Conservation (phyloP, 768 basidiomycete species). For the Rubroboletus pulcherrimus region DNA sequence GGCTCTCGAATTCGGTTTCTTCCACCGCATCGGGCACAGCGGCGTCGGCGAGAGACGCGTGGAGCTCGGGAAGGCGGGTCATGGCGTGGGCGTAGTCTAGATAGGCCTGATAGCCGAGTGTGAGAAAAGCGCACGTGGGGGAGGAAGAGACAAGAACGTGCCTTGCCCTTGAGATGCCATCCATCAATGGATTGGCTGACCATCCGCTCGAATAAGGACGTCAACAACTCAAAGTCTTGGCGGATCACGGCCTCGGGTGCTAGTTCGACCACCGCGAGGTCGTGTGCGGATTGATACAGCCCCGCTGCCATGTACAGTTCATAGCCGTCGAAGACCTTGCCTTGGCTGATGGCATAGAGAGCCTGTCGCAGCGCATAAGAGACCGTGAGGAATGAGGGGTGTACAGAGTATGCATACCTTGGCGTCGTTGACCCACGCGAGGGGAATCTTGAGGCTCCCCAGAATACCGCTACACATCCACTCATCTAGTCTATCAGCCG, state of each 20-base stretch:
- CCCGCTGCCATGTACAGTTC: conserved; percentile 71
- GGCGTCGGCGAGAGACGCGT: conserved; percentile 41
- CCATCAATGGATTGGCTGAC: conserved; percentile 53
- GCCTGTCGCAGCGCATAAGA: conserved; percentile 45
- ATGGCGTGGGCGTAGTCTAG: conserved; percentile 69
- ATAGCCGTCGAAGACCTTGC: conserved; percentile 69
- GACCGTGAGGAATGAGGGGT: not conserved
- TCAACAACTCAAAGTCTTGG: conserved; percentile 53
- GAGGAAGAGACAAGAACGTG: conserved; percentile 25
- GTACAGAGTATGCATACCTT: conserved; percentile 46
- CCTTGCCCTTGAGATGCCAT: conserved; percentile 87
- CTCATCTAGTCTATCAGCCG: conserved; percentile 61
- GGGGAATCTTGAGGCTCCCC: conserved; percentile 76
- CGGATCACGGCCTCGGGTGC: conserved; percentile 81
- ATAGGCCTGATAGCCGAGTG: conserved; percentile 44
- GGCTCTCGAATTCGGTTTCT: conserved; percentile 54
- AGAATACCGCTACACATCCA: conserved; percentile 70
- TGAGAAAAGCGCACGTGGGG: conserved; percentile 3
- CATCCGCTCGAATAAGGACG: conserved; percentile 67
- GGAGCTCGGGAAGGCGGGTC: conserved; percentile 54
- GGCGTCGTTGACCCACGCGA: conserved; percentile 86
- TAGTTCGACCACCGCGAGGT: conserved; percentile 79
- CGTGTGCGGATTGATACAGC: conserved; percentile 71
- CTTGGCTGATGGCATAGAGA: conserved; percentile 55
- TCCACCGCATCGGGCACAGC: conserved; percentile 44